Evolutionary conservation across 305 asterid species (phyloP).

Genomic region (Caryopteris hybrid): DNA sequence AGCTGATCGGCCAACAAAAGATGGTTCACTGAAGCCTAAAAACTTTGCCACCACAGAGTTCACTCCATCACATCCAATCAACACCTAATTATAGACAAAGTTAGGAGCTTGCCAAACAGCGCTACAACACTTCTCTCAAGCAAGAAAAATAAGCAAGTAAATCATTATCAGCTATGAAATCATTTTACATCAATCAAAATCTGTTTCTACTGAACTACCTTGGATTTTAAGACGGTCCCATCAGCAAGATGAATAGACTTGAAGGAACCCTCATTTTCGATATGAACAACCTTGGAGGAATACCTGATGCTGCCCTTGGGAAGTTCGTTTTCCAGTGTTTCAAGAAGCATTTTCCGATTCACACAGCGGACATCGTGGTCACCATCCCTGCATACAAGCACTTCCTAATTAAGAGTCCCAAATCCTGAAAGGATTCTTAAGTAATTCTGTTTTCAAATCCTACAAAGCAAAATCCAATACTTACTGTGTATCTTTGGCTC

Average conservation of each 20-base stretch:
- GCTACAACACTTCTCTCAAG: background rate
- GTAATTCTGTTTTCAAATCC: background rate
- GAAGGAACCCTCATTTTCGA: slow-evolving; percentile 23
- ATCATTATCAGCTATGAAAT: too few relatives aligned
- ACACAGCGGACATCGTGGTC: slow-evolving; percentile 30
- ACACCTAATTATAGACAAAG: slow-evolving; percentile 22
- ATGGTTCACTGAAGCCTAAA: slow-evolving; percentile 36
- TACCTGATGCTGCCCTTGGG: slow-evolving; percentile 37
- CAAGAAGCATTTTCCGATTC: slow-evolving; percentile 33
- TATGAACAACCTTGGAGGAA: slow-evolving; percentile 43
- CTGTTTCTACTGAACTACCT: too few relatives aligned
- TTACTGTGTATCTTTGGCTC: slow-evolving; percentile 11
- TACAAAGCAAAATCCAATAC: background rate
- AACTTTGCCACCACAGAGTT: slow-evolving; percentile 44
- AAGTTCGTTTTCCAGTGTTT: slow-evolving; percentile 40
- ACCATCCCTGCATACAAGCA: slow-evolving; percentile 22
- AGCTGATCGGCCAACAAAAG: slow-evolving; percentile 27
- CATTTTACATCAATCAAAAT: too few relatives aligned
- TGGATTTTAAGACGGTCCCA: slow-evolving; percentile 42
- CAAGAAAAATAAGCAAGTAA: background rate
- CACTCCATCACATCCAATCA: slow-evolving; percentile 55
- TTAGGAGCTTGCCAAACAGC: background rate
- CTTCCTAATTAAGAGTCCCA: background rate
- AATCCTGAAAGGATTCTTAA: too few relatives aligned
- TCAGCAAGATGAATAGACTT: slow-evolving; percentile 45